phyloP scores from a whole-genome alignment of 768 basidiomycete genomes.

The Termitomyces titanicus region DNA sequence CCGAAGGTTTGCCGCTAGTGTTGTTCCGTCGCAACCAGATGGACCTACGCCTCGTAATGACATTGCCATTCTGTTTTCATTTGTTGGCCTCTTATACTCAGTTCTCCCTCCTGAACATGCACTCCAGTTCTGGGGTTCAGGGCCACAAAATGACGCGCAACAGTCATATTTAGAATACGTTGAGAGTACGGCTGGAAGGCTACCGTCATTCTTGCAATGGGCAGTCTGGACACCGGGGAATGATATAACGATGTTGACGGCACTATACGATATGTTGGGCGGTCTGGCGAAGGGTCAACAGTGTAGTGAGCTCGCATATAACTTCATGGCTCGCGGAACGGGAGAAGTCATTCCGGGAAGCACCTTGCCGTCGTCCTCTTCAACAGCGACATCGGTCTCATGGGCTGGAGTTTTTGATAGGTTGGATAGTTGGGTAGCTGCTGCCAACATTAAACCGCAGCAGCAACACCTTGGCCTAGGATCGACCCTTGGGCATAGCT shows the following conservation, averaged over 20 bases:
- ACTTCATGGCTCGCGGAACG: slow-evolving; percentile 79
- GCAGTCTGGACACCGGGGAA: slow-evolving; percentile 79
- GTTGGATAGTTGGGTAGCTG: slow-evolving; percentile 72
- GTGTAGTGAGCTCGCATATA: slow-evolving; percentile 84
- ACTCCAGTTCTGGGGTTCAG: slow-evolving; percentile 83
- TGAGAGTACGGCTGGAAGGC: slow-evolving; percentile 59
- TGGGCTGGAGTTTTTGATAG: slow-evolving; percentile 76
- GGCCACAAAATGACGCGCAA: slow-evolving; percentile 38
- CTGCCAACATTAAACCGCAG: slow-evolving; percentile 41
- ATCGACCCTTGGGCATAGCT: slow-evolving; percentile 22
- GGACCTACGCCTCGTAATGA: slow-evolving; percentile 65
- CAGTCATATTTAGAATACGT: slow-evolving; percentile 53
- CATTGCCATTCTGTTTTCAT: slow-evolving; percentile 77
- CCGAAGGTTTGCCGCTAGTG: slow-evolving; percentile 45
- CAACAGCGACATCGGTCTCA: slow-evolving; percentile 57
- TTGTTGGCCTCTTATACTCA: slow-evolving; percentile 79
- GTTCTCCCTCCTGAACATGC: slow-evolving; percentile 72
- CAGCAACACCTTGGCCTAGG: slow-evolving; percentile 26
- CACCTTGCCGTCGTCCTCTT: slow-evolving; percentile 46
- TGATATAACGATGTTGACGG: slow-evolving; percentile 70
- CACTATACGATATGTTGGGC: slow-evolving; percentile 85
- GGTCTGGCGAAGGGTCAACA: slow-evolving; percentile 82
- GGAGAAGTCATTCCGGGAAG: slow-evolving; percentile 66
- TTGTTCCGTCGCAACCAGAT: slow-evolving; percentile 36
- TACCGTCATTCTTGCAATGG: slow-evolving; percentile 85